Evolutionary conservation across 2,329 filamentous ascomycete genomes (phyloP).

Genomic region (Cryphonectria parasitica): DNA sequence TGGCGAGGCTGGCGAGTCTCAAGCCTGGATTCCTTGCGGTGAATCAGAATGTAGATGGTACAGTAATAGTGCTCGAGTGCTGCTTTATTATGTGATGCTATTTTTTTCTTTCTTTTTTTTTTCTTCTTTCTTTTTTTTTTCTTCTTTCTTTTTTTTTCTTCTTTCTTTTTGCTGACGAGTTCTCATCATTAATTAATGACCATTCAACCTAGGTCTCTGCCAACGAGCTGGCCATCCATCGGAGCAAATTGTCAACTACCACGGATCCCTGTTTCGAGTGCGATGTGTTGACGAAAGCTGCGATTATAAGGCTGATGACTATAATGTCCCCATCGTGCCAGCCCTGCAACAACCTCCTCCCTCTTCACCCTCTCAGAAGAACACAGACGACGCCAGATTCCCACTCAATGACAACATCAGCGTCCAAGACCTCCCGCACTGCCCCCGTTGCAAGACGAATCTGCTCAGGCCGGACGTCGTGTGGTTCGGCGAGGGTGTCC

Average conservation of each 20-base stretch:
- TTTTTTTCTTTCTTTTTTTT: neutral
- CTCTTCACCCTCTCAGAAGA: slow-evolving; percentile 48
- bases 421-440: slow-evolving; percentile 68
- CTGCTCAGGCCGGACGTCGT: slow-evolving; percentile 83
- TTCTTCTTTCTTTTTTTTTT: too few species aligned
- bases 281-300: slow-evolving; percentile 74
- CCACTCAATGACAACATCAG: slow-evolving; percentile 50
- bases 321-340: slow-evolving; percentile 76
- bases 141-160: too few species aligned
- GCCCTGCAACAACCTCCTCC: slow-evolving; percentile 72
- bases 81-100: too few species aligned
- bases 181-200: neutral
- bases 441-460: slow-evolving; percentile 66
- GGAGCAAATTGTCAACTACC: slow-evolving; percentile 70
- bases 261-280: slow-evolving; percentile 83
- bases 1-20: neutral
- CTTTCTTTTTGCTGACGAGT: neutral
- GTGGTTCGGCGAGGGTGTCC: slow-evolving; percentile 82
- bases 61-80: neutral
- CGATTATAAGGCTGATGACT: slow-evolving; percentile 70
- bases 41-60: slow-evolving; percentile 6
- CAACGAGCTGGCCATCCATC: slow-evolving; percentile 70
- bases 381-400: slow-evolving; percentile 38
- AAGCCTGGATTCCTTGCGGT: neutral
- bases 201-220: neutral